Evolutionary conservation across 495 filamentous ascomycete genomes (phyloP), one percentile per base, ranked within the genome.

Genomic region (Penicillium alfredii): DNA sequence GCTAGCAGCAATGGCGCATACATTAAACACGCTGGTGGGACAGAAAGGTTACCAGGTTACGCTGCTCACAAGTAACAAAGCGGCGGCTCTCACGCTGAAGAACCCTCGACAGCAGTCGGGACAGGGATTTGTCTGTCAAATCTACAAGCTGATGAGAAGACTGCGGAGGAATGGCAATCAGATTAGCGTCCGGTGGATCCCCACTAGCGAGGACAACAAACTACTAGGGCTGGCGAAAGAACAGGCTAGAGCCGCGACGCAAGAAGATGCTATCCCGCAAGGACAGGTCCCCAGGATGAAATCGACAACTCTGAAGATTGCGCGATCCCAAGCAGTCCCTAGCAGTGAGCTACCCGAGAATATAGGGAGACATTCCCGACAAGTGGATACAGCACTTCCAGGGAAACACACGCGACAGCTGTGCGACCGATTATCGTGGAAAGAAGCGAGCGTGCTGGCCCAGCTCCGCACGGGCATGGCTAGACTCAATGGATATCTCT

Each of bases 391-490:
- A 33, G 47, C 35, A 34, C 55, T 56, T 20, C 55, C 44, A 42
- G 55, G 49, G 11, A 54, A 47, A 33, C 40, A 53, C 36, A 58
- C 53, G 17, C 33, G 38, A 23, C 39, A 48, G 17, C 47, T 58
- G 16, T 61, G 58, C 22, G 37, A 61, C 45, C 45, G 25, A 38
- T 42, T 60, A 40, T 51, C 46, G 23, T 44, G 44, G 42, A 54
- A 44, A 49, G 53, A 64, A 44, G 60, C 58, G 21, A 47, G 44
- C 27, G 48, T 61, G 31, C 39, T 51, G 20, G 56, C 51, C 11
- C 53, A 63, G 34, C 46, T 63, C 43, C 39, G 53, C 35, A 66
- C 52, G 4, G 58, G 60, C 43, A 58, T 55, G 47, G 40, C 55
- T 40, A 53, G 51, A 51, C 40, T 63, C 25, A 64, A 62, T 48